Percentiles rank a stretch among this genome's conserved stretches.
Conservation (phyloP, 768 basidiomycete genomes). For the Tephrocybe sp. region DNA sequence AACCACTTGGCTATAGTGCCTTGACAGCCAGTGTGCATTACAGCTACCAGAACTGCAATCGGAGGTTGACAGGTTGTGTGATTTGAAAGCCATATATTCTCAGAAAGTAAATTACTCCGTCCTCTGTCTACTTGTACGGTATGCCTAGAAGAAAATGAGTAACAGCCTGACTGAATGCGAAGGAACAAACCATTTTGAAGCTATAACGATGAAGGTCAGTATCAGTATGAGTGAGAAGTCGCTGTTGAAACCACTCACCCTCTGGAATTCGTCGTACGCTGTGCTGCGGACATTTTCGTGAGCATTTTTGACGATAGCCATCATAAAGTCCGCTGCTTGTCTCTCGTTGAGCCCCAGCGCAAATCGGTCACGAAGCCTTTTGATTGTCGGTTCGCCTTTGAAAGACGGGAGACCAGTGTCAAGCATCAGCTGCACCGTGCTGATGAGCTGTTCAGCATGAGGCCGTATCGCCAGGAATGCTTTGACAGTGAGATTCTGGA, state of each 20-base stretch:
- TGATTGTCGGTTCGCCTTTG: constrained; percentile 94
- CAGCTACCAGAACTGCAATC: too few species aligned
- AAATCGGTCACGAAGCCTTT: constrained; percentile 84
- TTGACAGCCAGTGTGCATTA: too few species aligned
- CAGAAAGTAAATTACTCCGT: neutral
- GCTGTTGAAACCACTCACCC: constrained; percentile 50
- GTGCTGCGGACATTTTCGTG: constrained; percentile 94
- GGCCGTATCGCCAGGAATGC: constrained; percentile 97
- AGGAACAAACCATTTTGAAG: constrained; percentile 37
- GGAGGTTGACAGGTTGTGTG: too few species aligned
- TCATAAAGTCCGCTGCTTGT: constrained; percentile 94
- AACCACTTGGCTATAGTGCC: constrained; percentile 74
- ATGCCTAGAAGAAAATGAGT: constrained; percentile 31
- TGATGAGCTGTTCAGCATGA: constrained; percentile 86
- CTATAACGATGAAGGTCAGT: constrained; percentile 18
- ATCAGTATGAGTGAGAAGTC: neutral
- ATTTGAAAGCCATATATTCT: neutral
- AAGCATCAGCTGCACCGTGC: constrained; percentile 90
- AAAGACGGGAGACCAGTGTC: constrained; percentile 94
- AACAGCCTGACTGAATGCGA: neutral
- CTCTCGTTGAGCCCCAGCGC: constrained; percentile 79
- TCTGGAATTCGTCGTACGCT: constrained; percentile 94
- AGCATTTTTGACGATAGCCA: constrained; percentile 84
- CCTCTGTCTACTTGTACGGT: constrained; percentile 44
- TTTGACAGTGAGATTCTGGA: constrained; percentile 92